A percentile compares a stretch with the other conserved stretches of the same genome.
Evolutionary conservation across 2,329 filamentous ascomycete genomes (phyloP).

Genomic region (Scleromitrula shiraiana): DNA sequence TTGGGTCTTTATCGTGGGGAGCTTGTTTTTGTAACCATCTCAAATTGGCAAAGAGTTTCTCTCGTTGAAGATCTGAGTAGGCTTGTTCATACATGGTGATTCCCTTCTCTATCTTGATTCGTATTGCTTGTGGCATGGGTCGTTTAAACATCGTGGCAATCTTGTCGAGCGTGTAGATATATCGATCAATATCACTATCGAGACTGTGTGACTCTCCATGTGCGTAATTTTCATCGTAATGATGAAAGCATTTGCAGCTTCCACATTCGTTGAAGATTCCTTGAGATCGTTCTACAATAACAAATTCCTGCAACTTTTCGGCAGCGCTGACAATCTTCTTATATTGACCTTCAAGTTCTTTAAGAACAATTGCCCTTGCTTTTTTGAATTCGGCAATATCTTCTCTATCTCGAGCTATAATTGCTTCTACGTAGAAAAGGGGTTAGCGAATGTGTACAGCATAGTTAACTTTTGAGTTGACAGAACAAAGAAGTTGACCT

Average conservation of each 20-base stretch:
- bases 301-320: conserved; percentile 1
- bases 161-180: conserved; percentile 7
- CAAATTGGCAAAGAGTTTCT: conserved; percentile 3
- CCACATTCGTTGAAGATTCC: conserved; percentile 3
- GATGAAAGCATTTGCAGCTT: conserved; percentile 2
- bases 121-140: conserved; percentile 1
- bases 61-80: not conserved
- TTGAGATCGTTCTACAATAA: not conserved
- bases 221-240: conserved; percentile 4
- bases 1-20: not conserved
- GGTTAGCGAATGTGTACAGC: too few species aligned
- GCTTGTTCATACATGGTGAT: conserved; percentile 5
- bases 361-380: not conserved
- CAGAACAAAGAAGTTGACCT: not conserved
- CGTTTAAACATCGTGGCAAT: conserved; percentile 1
- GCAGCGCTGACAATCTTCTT: conserved; percentile 4
- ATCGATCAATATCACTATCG: conserved; percentile 1
- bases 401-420: not conserved
- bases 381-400: conserved; percentile 4
- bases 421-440: not conserved
- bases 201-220: not conserved
- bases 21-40: conserved; percentile 8
- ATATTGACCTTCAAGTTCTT: conserved; percentile 8
- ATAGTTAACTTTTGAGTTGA: not conserved
- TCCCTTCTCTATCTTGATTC: not conserved